Evolutionary conservation across 305 asterid species (phyloP), one percentile per base, ranked within the genome.

Genomic region (Salvia sclarea): DNA sequence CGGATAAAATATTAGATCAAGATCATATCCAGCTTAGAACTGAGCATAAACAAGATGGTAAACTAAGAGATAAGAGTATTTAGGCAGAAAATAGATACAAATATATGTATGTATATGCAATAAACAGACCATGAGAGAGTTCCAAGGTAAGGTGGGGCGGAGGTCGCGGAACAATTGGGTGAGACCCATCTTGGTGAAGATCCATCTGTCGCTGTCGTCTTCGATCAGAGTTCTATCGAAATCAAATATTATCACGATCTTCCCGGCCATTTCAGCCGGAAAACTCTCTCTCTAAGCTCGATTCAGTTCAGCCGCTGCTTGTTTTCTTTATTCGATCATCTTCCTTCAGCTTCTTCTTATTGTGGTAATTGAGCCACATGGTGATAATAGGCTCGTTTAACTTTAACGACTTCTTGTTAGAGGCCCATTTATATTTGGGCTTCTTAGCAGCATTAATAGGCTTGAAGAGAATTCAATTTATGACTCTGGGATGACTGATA

Each of bases 151-250:
- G 16, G 90, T 70, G 60, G 72, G 71, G 14, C 75, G 90, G 68
- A 89, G 91, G 18, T 80, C 87, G 56, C 78, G 73, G 82, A 75
- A 86, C 82, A 80, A 67, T 24, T 77, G 48, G 74, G 80, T 76
- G 22, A 89, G 81, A 10, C 84, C 90, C 90, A 86, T 78, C 62
- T 78, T 78, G 17, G 81, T 80, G 11, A 86, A 16, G 17, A 89
- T 90, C 96, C 96, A 86, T 74, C 91, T 56, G 72, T 89, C 94
- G 64, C 84, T 86, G 65, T 89, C 96, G 66, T 79, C 86, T 41
- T 86, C 88, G 60, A 86, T 89, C 52, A 89, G 80, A 16, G 95
- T 82, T 77, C 89, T 64, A 38, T 85, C 94, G 70, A 89, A 89
- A 66, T 89, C 96, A 48, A 86, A 85, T 59, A 85, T 43, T 4